These are phyloP conservation scores for Sclerotinia sclerotiorum DNA, from an alignment of 2,329 filamentous ascomycete genomes.

Conservation along the genomic window DNA sequence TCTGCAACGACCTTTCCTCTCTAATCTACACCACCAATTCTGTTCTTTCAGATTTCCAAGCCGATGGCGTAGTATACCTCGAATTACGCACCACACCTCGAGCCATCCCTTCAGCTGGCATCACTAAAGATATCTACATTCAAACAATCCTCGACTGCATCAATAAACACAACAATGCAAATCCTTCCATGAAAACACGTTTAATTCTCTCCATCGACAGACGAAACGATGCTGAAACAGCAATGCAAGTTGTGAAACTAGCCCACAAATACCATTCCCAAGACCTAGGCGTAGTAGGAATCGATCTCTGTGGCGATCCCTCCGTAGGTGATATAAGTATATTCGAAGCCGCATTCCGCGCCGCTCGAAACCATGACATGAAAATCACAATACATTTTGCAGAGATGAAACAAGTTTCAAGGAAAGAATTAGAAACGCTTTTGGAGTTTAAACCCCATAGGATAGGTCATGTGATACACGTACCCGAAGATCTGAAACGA, in stretches of 20 bases:
- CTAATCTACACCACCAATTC: conserved; percentile 61
- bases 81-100: conserved; percentile 81
- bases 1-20: conserved; percentile 63
- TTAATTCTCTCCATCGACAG: conserved; percentile 77
- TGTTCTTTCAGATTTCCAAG: conserved; percentile 65
- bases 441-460: neutral
- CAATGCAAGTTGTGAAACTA: conserved; percentile 62
- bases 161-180: conserved; percentile 44
- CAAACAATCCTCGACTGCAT: conserved; percentile 65
- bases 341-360: conserved; percentile 59
- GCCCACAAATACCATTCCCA: conserved; percentile 53
- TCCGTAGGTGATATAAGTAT: conserved; percentile 58
- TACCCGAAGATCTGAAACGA: conserved; percentile 32
- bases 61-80: conserved; percentile 73
- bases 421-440: neutral
- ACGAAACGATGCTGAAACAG: conserved; percentile 56
- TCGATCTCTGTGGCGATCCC: conserved; percentile 80
- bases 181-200: conserved; percentile 53
- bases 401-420: neutral
- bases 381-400: conserved; percentile 51
- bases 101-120: conserved; percentile 51
- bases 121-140: conserved; percentile 62
- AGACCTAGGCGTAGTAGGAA: conserved; percentile 64
- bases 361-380: conserved; percentile 56
- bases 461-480: neutral